Percentiles rank a stretch among this genome's conserved stretches.
Conservation (phyloP, 495 filamentous ascomycete species). For the Venustampulla echinocandica region DNA sequence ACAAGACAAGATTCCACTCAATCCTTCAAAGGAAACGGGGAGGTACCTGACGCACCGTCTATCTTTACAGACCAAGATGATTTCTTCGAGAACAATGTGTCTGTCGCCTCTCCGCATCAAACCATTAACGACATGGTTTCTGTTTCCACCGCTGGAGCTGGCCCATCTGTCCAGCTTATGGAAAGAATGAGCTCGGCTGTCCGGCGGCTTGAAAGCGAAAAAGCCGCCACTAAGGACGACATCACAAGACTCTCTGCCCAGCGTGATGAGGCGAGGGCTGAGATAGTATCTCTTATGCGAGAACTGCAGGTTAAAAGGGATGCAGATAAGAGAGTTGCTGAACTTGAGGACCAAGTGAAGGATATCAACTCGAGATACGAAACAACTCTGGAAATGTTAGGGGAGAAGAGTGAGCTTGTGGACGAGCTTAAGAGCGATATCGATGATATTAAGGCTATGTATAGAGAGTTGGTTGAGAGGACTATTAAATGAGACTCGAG, state of each 20-base stretch:
- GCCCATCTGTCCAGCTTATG: conserved; percentile 89
- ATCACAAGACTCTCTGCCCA: conserved; percentile 68
- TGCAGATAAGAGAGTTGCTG: conserved; percentile 48
- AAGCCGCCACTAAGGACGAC: conserved; percentile 77
- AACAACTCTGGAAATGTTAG: conserved; percentile 87
- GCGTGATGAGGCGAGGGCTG: conserved; percentile 81
- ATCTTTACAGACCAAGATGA: conserved; percentile 59
- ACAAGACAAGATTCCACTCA: conserved; percentile 19
- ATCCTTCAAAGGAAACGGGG: conserved; percentile 18
- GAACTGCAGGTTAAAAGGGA: conserved; percentile 65
- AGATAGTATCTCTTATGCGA: conserved; percentile 81
- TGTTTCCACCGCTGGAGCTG: conserved; percentile 78
- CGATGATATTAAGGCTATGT: conserved; percentile 87
- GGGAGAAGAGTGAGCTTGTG: conserved; percentile 91
- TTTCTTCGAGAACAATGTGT: conserved; percentile 48
- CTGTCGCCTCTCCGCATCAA: conserved; percentile 57
- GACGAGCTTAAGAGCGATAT: conserved; percentile 87
- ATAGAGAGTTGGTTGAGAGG: conserved; percentile 81
- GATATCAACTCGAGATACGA: conserved; percentile 67
- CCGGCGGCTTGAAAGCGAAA: conserved; percentile 82
- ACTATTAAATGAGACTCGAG: conserved; percentile 52
- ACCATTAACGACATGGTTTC: conserved; percentile 83
- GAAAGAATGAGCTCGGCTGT: conserved; percentile 94
- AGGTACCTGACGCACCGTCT: conserved; percentile 43
- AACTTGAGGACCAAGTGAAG: conserved; percentile 56